Conservation (phyloP, 176 grass and related monocot species). For the Bolboschoenus planiculmis region DNA sequence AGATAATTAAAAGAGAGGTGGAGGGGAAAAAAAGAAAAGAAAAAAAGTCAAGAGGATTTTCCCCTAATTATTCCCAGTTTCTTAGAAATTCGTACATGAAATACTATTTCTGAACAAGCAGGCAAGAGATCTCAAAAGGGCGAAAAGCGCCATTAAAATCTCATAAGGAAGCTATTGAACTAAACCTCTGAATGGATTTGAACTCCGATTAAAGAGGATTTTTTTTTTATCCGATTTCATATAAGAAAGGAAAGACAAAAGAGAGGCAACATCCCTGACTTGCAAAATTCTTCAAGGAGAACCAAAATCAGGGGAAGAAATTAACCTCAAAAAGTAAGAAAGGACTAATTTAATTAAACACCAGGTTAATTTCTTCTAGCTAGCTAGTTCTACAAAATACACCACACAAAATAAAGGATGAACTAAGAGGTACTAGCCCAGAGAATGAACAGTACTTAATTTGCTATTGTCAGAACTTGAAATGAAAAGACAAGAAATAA, state of each 20-base stretch:
- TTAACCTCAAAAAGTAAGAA: slow-evolving; percentile 1
- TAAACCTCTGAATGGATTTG: slow-evolving; percentile 5
- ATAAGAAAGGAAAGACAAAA: slow-evolving; percentile 20
- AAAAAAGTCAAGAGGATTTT: not conserved
- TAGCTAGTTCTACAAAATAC: not conserved
- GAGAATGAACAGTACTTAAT: not conserved
- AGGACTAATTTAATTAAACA: not conserved
- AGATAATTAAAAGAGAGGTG: not conserved
- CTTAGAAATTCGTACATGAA: slow-evolving; percentile 53
- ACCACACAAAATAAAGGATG: slow-evolving; percentile 1
- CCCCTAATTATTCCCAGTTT: not conserved
- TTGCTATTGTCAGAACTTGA: not conserved
- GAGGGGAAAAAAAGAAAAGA: not conserved
- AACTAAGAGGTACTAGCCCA: not conserved
- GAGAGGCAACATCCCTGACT: slow-evolving; percentile 8
- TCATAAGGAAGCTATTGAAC: not conserved
- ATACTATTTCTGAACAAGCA: slow-evolving; percentile 41
- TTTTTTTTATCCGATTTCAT: slow-evolving; percentile 11
- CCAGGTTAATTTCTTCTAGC: not conserved
- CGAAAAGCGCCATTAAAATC: slow-evolving; percentile 9
- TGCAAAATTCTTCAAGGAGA: not conserved
- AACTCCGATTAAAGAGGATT: not conserved
- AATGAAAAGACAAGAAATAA: not conserved
- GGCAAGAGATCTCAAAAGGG: slow-evolving; percentile 34
- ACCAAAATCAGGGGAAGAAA: slow-evolving; percentile 14